Evolutionary conservation across 2,329 filamentous ascomycete genomes (phyloP).

Genomic region (Sclerotinia nivalis): DNA sequence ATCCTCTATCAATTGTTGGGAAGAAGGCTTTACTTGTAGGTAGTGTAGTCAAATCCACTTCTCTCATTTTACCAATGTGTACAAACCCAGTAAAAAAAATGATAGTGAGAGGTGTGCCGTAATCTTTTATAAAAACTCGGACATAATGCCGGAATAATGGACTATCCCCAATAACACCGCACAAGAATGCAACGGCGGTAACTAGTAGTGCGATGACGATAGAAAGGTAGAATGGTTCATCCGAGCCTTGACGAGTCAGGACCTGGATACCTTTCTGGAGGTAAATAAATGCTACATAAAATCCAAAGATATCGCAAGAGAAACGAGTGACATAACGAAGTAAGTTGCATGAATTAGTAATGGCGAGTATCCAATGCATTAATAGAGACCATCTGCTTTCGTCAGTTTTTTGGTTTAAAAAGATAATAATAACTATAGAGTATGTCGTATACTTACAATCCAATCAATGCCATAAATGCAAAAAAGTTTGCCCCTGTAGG

Average conservation of each 20-base stretch:
- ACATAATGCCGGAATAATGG: slow-evolving; percentile 73
- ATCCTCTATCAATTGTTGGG: slow-evolving; percentile 70
- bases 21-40: slow-evolving; percentile 77
- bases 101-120: slow-evolving; percentile 79
- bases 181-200: slow-evolving; percentile 73
- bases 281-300: slow-evolving; percentile 91
- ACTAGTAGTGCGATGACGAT: slow-evolving; percentile 76
- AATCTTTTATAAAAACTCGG: slow-evolving; percentile 84
- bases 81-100: slow-evolving; percentile 91
- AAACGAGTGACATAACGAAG: slow-evolving; percentile 89
- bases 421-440: background rate
- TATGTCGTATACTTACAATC: slow-evolving; percentile 50
- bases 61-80: slow-evolving; percentile 79
- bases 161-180: slow-evolving; percentile 69
- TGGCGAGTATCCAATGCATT: slow-evolving; percentile 80
- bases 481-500: slow-evolving; percentile 79
- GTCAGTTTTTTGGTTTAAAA: slow-evolving; percentile 28
- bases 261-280: slow-evolving; percentile 90
- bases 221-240: slow-evolving; percentile 72
- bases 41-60: slow-evolving; percentile 67
- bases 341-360: slow-evolving; percentile 84
- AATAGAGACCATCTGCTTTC: slow-evolving; percentile 72
- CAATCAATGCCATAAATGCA: slow-evolving; percentile 90
- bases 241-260: slow-evolving; percentile 69
- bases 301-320: slow-evolving; percentile 90